Evolutionary conservation across 2,329 filamentous ascomycete species (phyloP), one percentile per base, ranked within the genome.

Genomic region (Diaporthe velutina): DNA sequence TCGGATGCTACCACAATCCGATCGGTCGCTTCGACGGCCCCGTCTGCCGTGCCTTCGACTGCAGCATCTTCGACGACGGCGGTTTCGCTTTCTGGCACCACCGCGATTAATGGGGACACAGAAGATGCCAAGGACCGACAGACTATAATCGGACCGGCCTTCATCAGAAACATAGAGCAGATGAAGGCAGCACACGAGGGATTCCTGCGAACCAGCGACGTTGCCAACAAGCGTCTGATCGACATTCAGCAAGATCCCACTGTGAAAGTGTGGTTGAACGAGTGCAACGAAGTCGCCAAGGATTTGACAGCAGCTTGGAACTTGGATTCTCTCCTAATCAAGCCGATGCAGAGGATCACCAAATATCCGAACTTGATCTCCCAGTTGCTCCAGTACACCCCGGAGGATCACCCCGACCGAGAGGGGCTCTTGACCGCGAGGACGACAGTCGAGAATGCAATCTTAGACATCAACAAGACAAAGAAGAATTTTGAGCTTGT

Each of bases 271-370:
- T 99, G 97, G 97, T 88, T 98, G 66, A 93, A 93, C 74, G 96
- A 98, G 83, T 99, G 97, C 84, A 95, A 97, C 80, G 92, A 95
- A 79, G 96, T 96, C 80, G 96, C 96, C 17, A 94, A 95, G 79
- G 97, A 98, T 81, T 89, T 99, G 77, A 99, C 97, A 0, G 92
- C 93, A 35, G 96, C 97, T 0, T 99, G 97, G 97, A 94, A 98
- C 83, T 84, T 99, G 76, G 96, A 98, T 83, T 98, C 97, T 0
- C 88, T 99, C n/a, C 90, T 99, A 28, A 96, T 99, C 81, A 99
- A 99, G 83, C 97, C 97, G 2, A 96, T 98, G 83, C 97, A 99
- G 84, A 92, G 97, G 64, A 93, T 98, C 76, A 93, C 96, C 45
- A 98, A 98, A 80, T 99, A 98, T 81, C 95, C 95, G 4, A 92